A percentile compares a stretch with the other conserved stretches of the same genome.
Conservation (phyloP, 1,284 basidiomycete species). For the Exobasidium cylindrosporum region DNA sequence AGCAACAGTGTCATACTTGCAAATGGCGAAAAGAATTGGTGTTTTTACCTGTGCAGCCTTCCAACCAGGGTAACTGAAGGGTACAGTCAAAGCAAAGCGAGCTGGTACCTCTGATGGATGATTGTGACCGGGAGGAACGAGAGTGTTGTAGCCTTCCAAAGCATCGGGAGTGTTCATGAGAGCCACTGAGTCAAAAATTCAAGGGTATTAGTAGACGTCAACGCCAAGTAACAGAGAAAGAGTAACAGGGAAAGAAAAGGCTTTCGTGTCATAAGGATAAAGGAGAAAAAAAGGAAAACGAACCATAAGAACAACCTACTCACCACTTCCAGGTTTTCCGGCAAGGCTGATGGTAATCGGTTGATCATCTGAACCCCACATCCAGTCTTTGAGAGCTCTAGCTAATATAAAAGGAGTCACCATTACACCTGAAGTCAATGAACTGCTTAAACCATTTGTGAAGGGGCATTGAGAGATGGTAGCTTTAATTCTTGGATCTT, state of each 20-base stretch:
- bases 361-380: constrained; percentile 23
- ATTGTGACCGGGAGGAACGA: constrained; percentile 20
- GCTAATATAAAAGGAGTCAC: constrained; percentile 20
- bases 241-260: background rate
- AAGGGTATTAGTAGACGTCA: no score
- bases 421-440: constrained; percentile 18
- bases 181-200: no score
- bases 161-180: constrained; percentile 40
- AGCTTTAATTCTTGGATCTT: constrained; percentile 25
- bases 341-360: constrained; percentile 26
- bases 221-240: background rate
- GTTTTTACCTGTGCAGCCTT: constrained; percentile 25
- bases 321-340: constrained; percentile 33
- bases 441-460: constrained; percentile 31
- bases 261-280: background rate
- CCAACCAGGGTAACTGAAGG: constrained; percentile 35
- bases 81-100: constrained; percentile 30
- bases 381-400: constrained; percentile 22
- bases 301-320: no score
- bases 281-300: no score
- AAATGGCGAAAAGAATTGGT: constrained; percentile 48
- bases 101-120: constrained; percentile 28
- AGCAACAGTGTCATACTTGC: constrained; percentile 40
- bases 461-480: constrained; percentile 46
- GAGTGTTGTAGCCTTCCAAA: constrained; percentile 7